Conservation (phyloP, 139 green algal genomes). For the Chlamydomonas urium region DNA sequence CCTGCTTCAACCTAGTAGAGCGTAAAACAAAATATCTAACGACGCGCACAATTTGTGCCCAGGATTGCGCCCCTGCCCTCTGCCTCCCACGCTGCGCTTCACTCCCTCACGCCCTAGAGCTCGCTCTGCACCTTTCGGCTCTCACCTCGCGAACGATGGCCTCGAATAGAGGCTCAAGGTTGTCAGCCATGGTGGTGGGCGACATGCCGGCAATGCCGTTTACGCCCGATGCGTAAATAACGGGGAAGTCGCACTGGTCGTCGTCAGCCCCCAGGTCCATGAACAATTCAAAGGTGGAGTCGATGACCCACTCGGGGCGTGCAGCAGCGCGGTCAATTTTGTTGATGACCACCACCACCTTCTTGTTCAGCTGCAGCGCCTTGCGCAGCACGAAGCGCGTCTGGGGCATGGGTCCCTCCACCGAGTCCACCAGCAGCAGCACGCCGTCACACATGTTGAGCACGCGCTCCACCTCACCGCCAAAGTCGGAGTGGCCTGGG, state of each 20-base stretch:
- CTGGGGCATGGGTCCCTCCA: constrained; percentile 98
- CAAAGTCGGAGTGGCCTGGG: constrained; percentile 98
- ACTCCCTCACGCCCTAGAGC: no score
- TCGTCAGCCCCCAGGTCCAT: constrained; percentile 90
- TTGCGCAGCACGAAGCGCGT: constrained; percentile 99
- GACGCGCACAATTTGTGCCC: no score
- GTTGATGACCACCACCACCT: constrained; percentile 98
- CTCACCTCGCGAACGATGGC: constrained; percentile 75
- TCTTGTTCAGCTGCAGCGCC: constrained; percentile 89
- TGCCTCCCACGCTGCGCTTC: no score
- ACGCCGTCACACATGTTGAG: constrained; percentile 99
- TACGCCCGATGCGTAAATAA: constrained; percentile 89
- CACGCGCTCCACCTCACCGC: constrained; percentile 97
- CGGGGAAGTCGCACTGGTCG: constrained; percentile 92
- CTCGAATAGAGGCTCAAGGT: constrained; percentile 94
- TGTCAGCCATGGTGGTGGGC: constrained; percentile 60
- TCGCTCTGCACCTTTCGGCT: no score
- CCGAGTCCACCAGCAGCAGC: constrained; percentile 94
- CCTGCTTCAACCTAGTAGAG: no score
- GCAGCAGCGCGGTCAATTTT: constrained; percentile 86
- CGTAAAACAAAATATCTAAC: no score
- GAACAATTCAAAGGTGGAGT: constrained; percentile 95
- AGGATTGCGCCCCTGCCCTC: no score
- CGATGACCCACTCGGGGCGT: constrained; percentile 80
- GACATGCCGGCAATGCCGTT: constrained; percentile 68